Evolutionary conservation across 768 basidiomycete genomes (phyloP).

Genomic region (Albatrellus ellisii): DNA sequence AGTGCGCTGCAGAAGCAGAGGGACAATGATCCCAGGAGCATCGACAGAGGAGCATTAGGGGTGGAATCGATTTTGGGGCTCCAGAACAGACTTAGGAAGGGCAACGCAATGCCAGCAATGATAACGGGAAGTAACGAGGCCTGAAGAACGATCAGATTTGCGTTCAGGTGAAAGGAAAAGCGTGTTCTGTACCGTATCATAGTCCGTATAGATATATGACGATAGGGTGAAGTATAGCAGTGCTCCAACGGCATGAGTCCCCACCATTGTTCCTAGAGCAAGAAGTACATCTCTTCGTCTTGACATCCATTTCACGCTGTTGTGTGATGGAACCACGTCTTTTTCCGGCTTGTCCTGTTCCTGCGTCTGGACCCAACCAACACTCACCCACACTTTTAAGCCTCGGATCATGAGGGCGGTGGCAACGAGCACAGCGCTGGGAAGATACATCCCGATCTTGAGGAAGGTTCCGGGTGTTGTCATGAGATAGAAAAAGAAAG

Average conservation of each 20-base stretch:
- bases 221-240: conserved; percentile 36
- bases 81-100: conserved; percentile 20
- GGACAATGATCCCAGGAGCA: conserved; percentile 57
- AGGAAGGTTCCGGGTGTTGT: conserved; percentile 55
- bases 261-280: conserved; percentile 37
- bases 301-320: conserved; percentile 27
- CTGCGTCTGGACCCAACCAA: conserved; percentile 32
- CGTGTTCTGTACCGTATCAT: conserved; percentile 25
- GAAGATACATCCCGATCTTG: conserved; percentile 85
- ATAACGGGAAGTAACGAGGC: neutral
- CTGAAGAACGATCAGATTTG: neutral
- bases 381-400: conserved; percentile 55
- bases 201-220: conserved; percentile 29
- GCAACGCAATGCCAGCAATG: conserved; percentile 21
- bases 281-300: conserved; percentile 42
- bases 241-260: conserved; percentile 43
- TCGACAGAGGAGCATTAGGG: conserved; percentile 25
- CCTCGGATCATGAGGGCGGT: conserved; percentile 81
- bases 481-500: conserved; percentile 92
- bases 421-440: conserved; percentile 75
- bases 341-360: conserved; percentile 1
- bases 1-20: conserved; percentile 78
- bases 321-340: neutral
- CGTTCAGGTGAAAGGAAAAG: neutral
- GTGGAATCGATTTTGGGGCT: conserved; percentile 4